Evolutionary conservation across 768 basidiomycete species (phyloP), one percentile per base, ranked within the genome.

Genomic region (Dioszegia aurantiaca): DNA sequence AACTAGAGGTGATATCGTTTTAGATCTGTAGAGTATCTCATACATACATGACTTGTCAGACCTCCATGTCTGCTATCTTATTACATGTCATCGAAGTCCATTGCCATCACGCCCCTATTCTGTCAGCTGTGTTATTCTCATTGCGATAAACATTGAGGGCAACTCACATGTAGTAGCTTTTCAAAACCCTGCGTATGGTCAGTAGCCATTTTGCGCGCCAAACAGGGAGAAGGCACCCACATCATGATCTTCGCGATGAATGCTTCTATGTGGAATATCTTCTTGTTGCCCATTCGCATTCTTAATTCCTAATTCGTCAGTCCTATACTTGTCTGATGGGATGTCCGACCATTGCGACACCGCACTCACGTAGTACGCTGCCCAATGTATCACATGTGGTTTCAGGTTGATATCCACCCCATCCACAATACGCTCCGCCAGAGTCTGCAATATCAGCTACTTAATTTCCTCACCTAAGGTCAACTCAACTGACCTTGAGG

Each of bases 231-330:
- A 51, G 26, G 12, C 5, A 71, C 70, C 67, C 61, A 73, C 71
- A 57, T 88, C 94, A 98, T 97, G 40, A 92, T 84, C 73, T 97
- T 95, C 30, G 95, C 88, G 2, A 93, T 89, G 87, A 90, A 98
- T 17, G 94, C 93, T 70, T 99, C 94, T 41, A 99, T 82, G 71
- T 99, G 94, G 77, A 87, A 98, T 51, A 99, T 97, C 78, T 97
- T 87, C 76, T 89, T 89, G 72, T 84, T 84, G 4, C 94, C 94
- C 55, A 86, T 80, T n/a, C 90, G 84, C 89, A 98, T 89, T n/a
- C 95, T 86, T 36, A 88, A 83, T 79, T 99, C 93, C 90, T 95
- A 55, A 9, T 14, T 6, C 4, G 39, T 61, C 47, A 63, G 62
- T 45, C 27, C 9, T 5, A 58, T 27, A 41, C 44, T 31, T 12